Evolutionary conservation across 1,284 basidiomycete species (phyloP), one percentile per base, ranked within the genome.

Genomic region (Sanghuangporus sanghuang): DNA sequence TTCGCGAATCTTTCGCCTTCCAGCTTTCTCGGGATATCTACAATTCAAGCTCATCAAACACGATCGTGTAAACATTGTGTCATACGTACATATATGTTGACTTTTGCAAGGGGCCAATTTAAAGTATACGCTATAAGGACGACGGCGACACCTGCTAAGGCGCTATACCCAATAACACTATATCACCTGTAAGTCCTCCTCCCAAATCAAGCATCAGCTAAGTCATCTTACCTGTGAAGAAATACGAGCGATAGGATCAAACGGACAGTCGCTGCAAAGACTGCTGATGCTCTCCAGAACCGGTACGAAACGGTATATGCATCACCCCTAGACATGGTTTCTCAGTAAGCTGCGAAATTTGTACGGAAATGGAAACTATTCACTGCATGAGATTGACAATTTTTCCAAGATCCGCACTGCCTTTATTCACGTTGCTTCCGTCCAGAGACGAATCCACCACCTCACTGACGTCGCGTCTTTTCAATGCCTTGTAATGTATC

Each of bases 101-200:
- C 85, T 69, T 80, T 84, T 4, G 83, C 83, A 52, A 92, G 72
- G 1, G 85, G 84, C 66, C 85, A 86, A 71, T 89, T 89, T 66
- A 90, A 69, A 0, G 85, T 77, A 64, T 87, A 87, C 5, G 86
- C 86, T 3, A 90, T 67, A 5, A 87, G 70, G 16, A 94, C 81
- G 35, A 93, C 84, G 14, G 81, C 78, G 3, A 93, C 85, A n/a
- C 91, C 91, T 12, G 87, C 85, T 36, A 95, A 79, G 0, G 90
- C 85, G 50, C 90, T 90, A 89, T 90, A 93, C 7, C 93, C 93
- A 46, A 95, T 80, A 35, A 95, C 78, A 58, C 90, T 92, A 66
- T 18, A 36, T 21, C 16, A 57, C 12, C 1, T 14, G 6, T 46
- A 16, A 46, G 27, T 38, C 39, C 44, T 62, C 32, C 11, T 27